Base-by-base conservation (phyloP, 2,329 filamentous ascomycete species). In the Rachicladosporium sp. region DNA sequence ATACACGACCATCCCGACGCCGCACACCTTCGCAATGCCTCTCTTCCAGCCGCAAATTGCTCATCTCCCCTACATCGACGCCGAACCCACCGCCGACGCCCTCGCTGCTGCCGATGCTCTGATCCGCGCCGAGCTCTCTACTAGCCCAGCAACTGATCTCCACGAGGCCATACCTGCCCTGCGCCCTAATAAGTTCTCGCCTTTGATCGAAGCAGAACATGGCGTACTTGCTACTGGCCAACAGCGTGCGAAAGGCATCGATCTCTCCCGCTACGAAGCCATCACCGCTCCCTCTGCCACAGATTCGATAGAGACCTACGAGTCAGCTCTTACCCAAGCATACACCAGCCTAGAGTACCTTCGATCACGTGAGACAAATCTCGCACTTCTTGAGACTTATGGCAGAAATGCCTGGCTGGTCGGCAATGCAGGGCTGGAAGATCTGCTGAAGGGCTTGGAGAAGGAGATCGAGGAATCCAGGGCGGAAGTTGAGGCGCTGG, bases 361-460 rank as follows among this genome's bases (percentile, higher is more conserved):
- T 13, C 61, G 67, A 2, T 65, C 64, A 37, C 65, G 76, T 19
- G 60, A 71, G 37, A 68, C 71, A 33, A 76, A 80, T 60, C 74
- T 94, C 11, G 66, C 69, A 1, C 70, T 94, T n/a, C 73, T 94
- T 12, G 83, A 91, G 52, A 71, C 71, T 37, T 80, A 80, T 60
- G 91, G 89, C 49, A 85, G 85, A 64, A 94, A 94, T 60, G 81
- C 85, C 7, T 96, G 91, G 89, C 69, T 98, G 40, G 73, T 93
- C 6, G 76, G 76, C 4, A 98, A 98, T 61, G 76, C 80, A 51
- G 77, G 83, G 49, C 61, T 87, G 12, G 89, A 95, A 63, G 74
- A 76, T 33, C 73, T 85, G 32, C 62, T 93, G 37, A 70, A 71
- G 37, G 60, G 60, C 9, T 55, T 93, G 19, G 89, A 96, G 68